phyloP scores from a whole-genome alignment of 129 eudicot genomes.

The Kitagawia praeruptora region DNA sequence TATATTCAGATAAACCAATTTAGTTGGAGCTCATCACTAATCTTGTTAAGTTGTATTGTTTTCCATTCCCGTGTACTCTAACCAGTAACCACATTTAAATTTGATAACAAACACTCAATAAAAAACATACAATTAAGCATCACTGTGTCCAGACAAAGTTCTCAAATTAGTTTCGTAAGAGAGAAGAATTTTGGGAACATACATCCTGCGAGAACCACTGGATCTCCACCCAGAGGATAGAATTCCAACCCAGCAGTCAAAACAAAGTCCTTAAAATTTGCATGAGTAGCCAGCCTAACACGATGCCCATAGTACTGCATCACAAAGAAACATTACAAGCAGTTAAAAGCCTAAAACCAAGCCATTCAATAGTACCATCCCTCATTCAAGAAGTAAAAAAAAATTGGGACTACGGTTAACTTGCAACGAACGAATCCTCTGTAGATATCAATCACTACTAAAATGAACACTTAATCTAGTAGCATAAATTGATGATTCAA shows the following conservation, averaged over 20 bases:
- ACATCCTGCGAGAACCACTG: conserved; percentile 97
- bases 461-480: neutral
- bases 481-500: neutral
- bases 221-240: conserved; percentile 98
- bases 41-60: neutral
- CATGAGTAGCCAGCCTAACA: conserved; percentile 94
- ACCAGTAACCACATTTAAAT: neutral
- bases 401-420: neutral
- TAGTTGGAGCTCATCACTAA: neutral
- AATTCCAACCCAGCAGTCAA: conserved; percentile 96
- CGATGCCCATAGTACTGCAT: conserved; percentile 97
- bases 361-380: neutral
- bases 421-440: no score
- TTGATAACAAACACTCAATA: conserved; percentile 1
- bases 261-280: conserved; percentile 94
- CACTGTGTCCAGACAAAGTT: conserved; percentile 1
- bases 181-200: conserved; percentile 30
- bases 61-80: neutral
- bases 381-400: neutral
- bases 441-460: neutral
- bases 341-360: neutral
- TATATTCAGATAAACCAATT: neutral
- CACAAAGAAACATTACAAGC: neutral
- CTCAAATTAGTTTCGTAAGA: conserved; percentile 10
- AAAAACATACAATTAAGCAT: neutral